A percentile compares a stretch with the other conserved stretches of the same genome.
Conservation (phyloP, 306 rosid species). For the Prunus mume region DNA sequence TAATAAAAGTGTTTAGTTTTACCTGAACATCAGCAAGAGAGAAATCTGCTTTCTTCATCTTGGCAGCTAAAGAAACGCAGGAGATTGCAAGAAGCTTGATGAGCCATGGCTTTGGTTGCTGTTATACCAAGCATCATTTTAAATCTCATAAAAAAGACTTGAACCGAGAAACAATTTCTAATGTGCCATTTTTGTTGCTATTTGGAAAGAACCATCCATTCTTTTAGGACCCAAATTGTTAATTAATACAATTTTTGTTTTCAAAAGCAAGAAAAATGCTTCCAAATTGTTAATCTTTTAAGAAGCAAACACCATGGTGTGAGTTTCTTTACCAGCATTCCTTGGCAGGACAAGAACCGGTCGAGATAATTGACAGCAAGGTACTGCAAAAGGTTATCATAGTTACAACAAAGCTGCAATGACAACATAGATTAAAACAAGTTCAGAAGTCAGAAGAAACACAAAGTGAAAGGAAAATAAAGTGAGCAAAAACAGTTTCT, state of each 20-base stretch:
- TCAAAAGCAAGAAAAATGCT: background rate
- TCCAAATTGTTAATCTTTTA: background rate
- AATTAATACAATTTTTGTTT: background rate
- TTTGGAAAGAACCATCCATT: background rate
- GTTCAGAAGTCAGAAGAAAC: background rate
- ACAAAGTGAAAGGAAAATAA: background rate
- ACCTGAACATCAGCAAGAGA: constrained; percentile 64
- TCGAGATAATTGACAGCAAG: constrained; percentile 85
- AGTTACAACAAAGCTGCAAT: constrained; percentile 51
- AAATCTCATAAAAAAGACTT: constrained; percentile 27
- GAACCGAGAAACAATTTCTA: constrained; percentile 17
- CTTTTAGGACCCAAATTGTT: background rate
- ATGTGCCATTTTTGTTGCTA: background rate
- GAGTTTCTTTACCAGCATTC: constrained; percentile 45
- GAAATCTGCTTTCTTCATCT: constrained; percentile 69
- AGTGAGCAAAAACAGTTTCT: background rate
- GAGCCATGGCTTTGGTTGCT: constrained; percentile 87
- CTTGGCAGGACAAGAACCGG: constrained; percentile 74
- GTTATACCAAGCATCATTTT: constrained; percentile 28
- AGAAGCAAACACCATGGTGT: background rate
- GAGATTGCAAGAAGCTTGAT: constrained; percentile 70
- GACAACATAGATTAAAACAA: background rate
- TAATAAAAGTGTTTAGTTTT: background rate
- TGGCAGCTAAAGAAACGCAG: constrained; percentile 78
- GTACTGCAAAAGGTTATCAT: constrained; percentile 63